These are phyloP conservation scores for Paecilomyces sp. DNA, from an alignment of 2,329 filamentous ascomycete species.

Conservation along the genomic window DNA sequence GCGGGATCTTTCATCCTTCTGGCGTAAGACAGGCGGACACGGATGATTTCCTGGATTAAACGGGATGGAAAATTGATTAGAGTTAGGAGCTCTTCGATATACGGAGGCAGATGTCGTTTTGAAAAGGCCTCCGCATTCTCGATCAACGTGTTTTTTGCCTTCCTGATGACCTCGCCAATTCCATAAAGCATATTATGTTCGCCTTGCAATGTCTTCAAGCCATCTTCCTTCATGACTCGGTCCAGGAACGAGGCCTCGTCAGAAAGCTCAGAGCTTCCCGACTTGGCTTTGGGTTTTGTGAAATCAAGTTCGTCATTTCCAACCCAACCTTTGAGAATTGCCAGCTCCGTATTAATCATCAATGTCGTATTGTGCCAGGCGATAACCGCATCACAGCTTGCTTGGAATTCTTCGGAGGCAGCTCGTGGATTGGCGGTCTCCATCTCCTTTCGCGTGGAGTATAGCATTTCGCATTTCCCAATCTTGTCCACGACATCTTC, in stretches of 20 bases:
- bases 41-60: conserved; percentile 93
- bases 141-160: conserved; percentile 88
- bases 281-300: conserved; percentile 62
- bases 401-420: conserved; percentile 67
- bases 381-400: conserved; percentile 81
- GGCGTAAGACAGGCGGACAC: conserved; percentile 81
- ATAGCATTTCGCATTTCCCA: conserved; percentile 78
- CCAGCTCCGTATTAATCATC: conserved; percentile 90
- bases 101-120: conserved; percentile 84
- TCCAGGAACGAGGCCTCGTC: conserved; percentile 94
- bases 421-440: conserved; percentile 68
- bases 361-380: conserved; percentile 97
- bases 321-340: conserved; percentile 90
- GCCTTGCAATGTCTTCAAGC: conserved; percentile 82
- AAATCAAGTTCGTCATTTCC: conserved; percentile 95
- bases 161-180: conserved; percentile 79
- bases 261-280: conserved; percentile 64
- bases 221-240: conserved; percentile 90
- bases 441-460: conserved; percentile 71
- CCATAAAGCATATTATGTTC: conserved; percentile 73
- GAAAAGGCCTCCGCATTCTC: conserved; percentile 76
- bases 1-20: conserved; percentile 93
- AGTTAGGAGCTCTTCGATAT: conserved; percentile 91
- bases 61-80: conserved; percentile 96
- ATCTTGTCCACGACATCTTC: conserved; percentile 84